Evolutionary conservation across 192 early-diverging fungal species (phyloP), one percentile per base, ranked within the genome.

Genomic region (Cladochytrium replicatum): DNA sequence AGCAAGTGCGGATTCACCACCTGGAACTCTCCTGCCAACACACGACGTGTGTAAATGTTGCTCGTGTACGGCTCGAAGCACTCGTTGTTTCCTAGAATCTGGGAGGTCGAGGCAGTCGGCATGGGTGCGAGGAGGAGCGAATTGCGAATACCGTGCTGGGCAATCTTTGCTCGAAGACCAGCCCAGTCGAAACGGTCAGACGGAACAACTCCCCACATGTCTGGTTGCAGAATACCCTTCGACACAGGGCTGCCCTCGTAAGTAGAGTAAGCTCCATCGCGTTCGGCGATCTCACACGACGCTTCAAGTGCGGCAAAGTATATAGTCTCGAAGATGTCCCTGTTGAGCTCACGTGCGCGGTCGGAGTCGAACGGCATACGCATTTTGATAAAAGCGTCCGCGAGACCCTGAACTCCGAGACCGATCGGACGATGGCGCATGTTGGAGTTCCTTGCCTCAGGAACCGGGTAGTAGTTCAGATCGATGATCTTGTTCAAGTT

Each of bases 401-500:
- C 94, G 23, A 98, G 80, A 52, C 94, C 94, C 72, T 98, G 94
- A 9, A 98, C 92, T 50, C 94, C 94, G n/a, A 98, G 63, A 29
- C 92, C 94, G 55, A 98, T 85, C n/a, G 94, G 94, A 15, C 94
- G 80, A 67, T 98, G 88, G 41, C 86, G 87, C 74, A 88, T 74
- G 78, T 98, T 98, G 48, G 89, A 92, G 48, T 60, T 58, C 22
- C 78, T 74, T 4, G 92, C 89, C 71, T 93, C 88, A 15, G 64
- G 67, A 15, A 98, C 88, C 9, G 94, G 92, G 64, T 98, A 98
- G 62, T 83, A 94, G 75, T 98, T 98, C 51, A 86, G 68, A 64
- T 98, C 92, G 48, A 98, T 98, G 57, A 98, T 90, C 69, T 85
- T 91, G 79, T 98, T 90, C 44, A 98, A 66, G 74, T 98, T 98